A percentile compares a stretch with the other conserved stretches of the same genome.
Evolutionary conservation across 1,139 yeast species (phyloP).

Genomic region (Taphrina communis): DNA sequence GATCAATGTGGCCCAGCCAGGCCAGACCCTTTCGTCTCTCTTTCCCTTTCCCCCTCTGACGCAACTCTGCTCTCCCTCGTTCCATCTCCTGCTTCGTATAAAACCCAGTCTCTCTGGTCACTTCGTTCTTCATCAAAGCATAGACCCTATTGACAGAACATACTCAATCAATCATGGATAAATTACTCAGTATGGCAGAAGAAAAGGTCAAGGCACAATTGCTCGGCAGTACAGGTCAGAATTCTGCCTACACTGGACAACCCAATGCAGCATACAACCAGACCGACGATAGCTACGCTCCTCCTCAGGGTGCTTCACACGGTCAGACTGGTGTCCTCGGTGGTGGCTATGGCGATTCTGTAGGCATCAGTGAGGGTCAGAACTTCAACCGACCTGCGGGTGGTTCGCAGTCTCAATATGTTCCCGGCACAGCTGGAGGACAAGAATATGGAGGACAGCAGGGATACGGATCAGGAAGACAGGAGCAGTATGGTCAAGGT

Average conservation of each 20-base stretch:
- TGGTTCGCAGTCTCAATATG: slow-evolving; percentile 5
- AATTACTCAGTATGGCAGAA: slow-evolving; percentile 18
- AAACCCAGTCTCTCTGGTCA: not conserved
- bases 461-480: not conserved
- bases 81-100: not conserved
- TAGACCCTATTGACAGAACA: not conserved
- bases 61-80: not conserved
- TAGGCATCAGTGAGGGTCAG: slow-evolving; percentile 28
- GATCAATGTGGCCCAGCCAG: not conserved
- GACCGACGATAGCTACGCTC: slow-evolving; percentile 18
- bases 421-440: slow-evolving; percentile 4
- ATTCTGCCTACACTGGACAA: slow-evolving; percentile 14
- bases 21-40: not conserved
- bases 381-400: slow-evolving; percentile 29
- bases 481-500: slow-evolving; percentile 5
- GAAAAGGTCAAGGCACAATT: slow-evolving; percentile 13
- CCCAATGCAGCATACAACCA: slow-evolving; percentile 23
- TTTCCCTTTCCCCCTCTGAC: not conserved
- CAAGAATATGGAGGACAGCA: slow-evolving; percentile 15
- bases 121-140: too few species aligned
- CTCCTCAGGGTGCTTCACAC: slow-evolving; percentile 9
- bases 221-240: slow-evolving; percentile 18
- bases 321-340: slow-evolving; percentile 22
- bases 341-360: slow-evolving; percentile 19
- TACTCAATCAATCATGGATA: slow-evolving; percentile 20